phyloP scores from a whole-genome alignment of 371 early-diverging fungal species.

The Zychaea mexicana region DNA sequence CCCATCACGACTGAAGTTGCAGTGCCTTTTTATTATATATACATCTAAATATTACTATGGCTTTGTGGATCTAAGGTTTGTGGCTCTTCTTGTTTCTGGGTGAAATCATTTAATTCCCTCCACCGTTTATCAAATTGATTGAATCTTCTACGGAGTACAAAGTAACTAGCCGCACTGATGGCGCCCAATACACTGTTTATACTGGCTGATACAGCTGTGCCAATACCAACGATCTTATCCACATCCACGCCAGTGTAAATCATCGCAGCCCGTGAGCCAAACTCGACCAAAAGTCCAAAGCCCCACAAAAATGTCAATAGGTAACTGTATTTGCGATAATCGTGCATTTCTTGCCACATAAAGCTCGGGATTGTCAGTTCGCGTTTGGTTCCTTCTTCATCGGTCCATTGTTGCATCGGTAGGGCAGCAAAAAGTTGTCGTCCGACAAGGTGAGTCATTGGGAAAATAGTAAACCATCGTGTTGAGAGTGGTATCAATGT shows the following conservation, averaged over 20 bases:
- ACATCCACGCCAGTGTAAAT: background rate
- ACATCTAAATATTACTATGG: too few relatives aligned
- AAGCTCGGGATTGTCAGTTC: constrained; percentile 22
- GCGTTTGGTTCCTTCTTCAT: constrained; percentile 21
- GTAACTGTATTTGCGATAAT: constrained; percentile 9
- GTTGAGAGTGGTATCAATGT: constrained; percentile 46
- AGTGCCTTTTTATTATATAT: too few relatives aligned
- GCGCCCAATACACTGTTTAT: too few relatives aligned
- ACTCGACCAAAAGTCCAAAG: background rate
- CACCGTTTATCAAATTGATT: too few relatives aligned
- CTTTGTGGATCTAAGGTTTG: too few relatives aligned
- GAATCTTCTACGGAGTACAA: too few relatives aligned
- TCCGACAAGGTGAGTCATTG: constrained; percentile 32
- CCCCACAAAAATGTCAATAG: background rate
- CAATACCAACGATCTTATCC: background rate
- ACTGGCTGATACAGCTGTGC: background rate
- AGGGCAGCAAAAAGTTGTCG: constrained; percentile 30
- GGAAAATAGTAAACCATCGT: constrained; percentile 29
- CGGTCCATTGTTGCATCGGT: constrained; percentile 24
- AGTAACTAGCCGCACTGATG: too few relatives aligned
- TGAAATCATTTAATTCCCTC: too few relatives aligned
- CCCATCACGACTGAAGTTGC: too few relatives aligned
- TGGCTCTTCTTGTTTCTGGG: too few relatives aligned
- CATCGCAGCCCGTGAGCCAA: background rate
- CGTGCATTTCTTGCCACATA: constrained; percentile 19